Evolutionary conservation across 2,329 filamentous ascomycete species (phyloP).

Genomic region (Penicillium sp.): DNA sequence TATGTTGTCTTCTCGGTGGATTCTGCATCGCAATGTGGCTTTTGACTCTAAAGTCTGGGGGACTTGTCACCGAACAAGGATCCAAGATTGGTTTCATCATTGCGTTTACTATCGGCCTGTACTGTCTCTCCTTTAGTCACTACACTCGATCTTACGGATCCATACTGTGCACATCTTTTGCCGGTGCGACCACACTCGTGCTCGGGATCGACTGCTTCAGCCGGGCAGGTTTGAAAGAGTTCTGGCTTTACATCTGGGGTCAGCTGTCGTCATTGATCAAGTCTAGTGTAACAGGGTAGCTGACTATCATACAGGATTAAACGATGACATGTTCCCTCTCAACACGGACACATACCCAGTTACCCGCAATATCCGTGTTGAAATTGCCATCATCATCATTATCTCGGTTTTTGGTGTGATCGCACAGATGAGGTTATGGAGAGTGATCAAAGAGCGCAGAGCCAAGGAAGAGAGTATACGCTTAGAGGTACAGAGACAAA

Average conservation of each 20-base stretch:
- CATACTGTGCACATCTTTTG: slow-evolving; percentile 70
- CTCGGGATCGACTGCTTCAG: slow-evolving; percentile 89
- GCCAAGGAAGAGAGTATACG: slow-evolving; percentile 44
- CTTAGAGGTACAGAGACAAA: slow-evolving; percentile 51
- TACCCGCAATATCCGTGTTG: slow-evolving; percentile 78
- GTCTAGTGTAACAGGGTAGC: not conserved
- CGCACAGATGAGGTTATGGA: slow-evolving; percentile 83
- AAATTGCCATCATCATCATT: slow-evolving; percentile 71
- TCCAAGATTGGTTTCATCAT: slow-evolving; percentile 70
- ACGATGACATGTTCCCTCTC: slow-evolving; percentile 71
- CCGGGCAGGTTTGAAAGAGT: slow-evolving; percentile 85
- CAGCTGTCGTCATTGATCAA: slow-evolving; percentile 21
- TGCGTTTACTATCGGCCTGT: slow-evolving; percentile 61
- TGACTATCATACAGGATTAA: slow-evolving; percentile 51
- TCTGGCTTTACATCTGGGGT: slow-evolving; percentile 90
- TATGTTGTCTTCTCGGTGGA: slow-evolving; percentile 82
- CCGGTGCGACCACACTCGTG: slow-evolving; percentile 70
- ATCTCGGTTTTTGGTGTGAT: slow-evolving; percentile 69
- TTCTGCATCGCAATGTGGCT: slow-evolving; percentile 91
- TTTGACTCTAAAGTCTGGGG: slow-evolving; percentile 67
- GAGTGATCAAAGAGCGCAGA: slow-evolving; percentile 57
- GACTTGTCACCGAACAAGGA: slow-evolving; percentile 58
- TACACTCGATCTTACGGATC: slow-evolving; percentile 72
- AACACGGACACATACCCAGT: slow-evolving; percentile 73
- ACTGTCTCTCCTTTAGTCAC: slow-evolving; percentile 70